Evolutionary conservation across 768 basidiomycete genomes (phyloP).

Genomic region (Imleria badia): DNA sequence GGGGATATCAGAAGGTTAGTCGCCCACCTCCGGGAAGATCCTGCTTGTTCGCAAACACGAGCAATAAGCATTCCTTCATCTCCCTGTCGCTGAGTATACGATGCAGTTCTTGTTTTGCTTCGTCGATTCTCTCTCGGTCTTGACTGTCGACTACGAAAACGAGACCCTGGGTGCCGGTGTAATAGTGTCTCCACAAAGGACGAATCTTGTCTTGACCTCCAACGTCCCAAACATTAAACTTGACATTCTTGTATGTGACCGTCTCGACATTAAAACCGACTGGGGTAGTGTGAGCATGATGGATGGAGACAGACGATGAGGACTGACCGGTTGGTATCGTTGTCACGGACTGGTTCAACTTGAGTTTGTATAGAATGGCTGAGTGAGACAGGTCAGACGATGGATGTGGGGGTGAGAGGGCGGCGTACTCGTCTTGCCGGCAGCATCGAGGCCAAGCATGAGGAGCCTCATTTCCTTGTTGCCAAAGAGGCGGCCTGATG

Average conservation of each 20-base stretch:
- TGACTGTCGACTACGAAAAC: conserved; percentile 98
- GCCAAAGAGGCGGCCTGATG: conserved; percentile 85
- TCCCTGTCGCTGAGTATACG: conserved; percentile 95
- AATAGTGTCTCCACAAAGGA: conserved; percentile 98
- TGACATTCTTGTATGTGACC: conserved; percentile 98
- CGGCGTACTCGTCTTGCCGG: conserved; percentile 94
- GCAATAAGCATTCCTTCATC: conserved; percentile 95
- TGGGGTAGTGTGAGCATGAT: conserved; percentile 28
- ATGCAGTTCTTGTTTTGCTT: conserved; percentile 94
- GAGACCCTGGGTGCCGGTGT: conserved; percentile 97
- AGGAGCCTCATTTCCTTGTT: conserved; percentile 99
- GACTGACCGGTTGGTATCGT: conserved; percentile 89
- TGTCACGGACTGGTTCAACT: conserved; percentile 97
- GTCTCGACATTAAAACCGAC: conserved; percentile 99
- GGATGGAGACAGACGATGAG: not conserved
- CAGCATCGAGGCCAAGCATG: conserved; percentile 97
- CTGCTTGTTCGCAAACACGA: conserved; percentile 99
- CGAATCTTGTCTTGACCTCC: conserved; percentile 99
- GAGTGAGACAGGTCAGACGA: conserved; percentile 9
- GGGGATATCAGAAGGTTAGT: not conserved
- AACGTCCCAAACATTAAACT: conserved; percentile 95
- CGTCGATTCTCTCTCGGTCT: conserved; percentile 93
- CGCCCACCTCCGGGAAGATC: conserved; percentile 91
- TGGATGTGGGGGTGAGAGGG: not conserved
- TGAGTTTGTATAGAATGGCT: conserved; percentile 99